phyloP scores from a whole-genome alignment of 176 grass and related monocot genomes.

The Thalia dealbata region DNA sequence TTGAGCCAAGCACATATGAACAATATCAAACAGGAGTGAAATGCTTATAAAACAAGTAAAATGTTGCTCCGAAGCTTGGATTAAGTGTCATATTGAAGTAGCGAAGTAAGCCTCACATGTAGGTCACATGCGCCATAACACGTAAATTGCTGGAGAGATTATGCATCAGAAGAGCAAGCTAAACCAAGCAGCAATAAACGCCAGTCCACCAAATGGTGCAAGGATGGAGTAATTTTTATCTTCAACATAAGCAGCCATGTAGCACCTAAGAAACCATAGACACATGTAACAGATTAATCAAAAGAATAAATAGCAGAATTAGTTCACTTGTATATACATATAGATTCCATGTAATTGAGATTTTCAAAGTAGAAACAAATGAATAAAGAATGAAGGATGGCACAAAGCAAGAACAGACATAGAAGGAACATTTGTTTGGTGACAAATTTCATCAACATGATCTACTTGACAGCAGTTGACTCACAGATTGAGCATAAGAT shows the following conservation, averaged over 20 bases:
- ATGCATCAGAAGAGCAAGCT: slow-evolving; percentile 1
- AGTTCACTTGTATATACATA: not conserved
- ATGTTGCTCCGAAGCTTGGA: not conserved
- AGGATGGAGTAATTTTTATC: not conserved
- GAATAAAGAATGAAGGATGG: not conserved
- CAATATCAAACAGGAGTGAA: not conserved
- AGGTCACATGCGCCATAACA: not conserved
- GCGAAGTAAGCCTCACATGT: too few relatives aligned
- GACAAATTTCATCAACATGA: not conserved
- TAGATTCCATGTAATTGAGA: not conserved
- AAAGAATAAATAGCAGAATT: not conserved
- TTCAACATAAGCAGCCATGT: not conserved
- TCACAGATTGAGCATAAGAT: not conserved
- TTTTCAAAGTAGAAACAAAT: not conserved
- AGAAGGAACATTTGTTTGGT: not conserved
- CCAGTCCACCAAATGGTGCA: slow-evolving; percentile 7
- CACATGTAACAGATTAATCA: not conserved
- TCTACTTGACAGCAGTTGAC: not conserved
- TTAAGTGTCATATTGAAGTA: not conserved
- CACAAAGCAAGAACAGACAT: not conserved
- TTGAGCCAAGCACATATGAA: not conserved
- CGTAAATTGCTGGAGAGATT: not conserved
- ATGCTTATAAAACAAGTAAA: not conserved
- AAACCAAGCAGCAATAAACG: not conserved
- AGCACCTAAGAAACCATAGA: not conserved